Conservation (phyloP, 768 basidiomycete genomes). For the Botryobasidium botryosum region DNA sequence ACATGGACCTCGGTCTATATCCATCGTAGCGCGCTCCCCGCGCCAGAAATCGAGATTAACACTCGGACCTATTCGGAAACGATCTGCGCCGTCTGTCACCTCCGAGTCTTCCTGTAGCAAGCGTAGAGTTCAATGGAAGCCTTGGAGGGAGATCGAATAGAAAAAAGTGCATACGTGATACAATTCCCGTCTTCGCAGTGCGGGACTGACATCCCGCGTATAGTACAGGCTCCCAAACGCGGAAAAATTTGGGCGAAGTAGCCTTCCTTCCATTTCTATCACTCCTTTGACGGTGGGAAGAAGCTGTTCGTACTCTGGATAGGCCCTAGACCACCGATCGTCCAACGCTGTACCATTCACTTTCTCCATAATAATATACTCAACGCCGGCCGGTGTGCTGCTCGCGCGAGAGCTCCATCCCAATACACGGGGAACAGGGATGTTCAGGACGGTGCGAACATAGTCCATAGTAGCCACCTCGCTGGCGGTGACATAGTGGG, state of each 20-base stretch:
- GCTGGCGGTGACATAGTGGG: slow-evolving; percentile 22
- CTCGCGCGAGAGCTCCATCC: slow-evolving; percentile 22
- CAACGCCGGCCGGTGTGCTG: slow-evolving; percentile 23
- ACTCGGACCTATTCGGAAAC: slow-evolving; percentile 20
- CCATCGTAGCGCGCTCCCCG: slow-evolving; percentile 16
- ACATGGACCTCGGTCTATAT: slow-evolving; percentile 22
- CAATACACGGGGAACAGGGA: slow-evolving; percentile 28
- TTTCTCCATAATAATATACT: slow-evolving; percentile 33
- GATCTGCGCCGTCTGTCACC: no score
- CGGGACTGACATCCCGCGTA: slow-evolving; percentile 15
- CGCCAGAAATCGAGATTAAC: slow-evolving; percentile 19
- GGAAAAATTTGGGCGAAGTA: slow-evolving; percentile 16
- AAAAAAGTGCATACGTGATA: no score
- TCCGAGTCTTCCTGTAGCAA: slow-evolving; percentile 14
- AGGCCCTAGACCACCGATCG: slow-evolving; percentile 14
- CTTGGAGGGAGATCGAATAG: no score
- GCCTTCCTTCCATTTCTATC: slow-evolving; percentile 14
- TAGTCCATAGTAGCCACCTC: slow-evolving; percentile 29
- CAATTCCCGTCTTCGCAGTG: neutral
- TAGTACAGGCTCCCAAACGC: no score
- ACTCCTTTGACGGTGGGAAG: no score
- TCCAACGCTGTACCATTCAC: slow-evolving; percentile 16
- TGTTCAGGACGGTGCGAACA: slow-evolving; percentile 22
- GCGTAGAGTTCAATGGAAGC: slow-evolving; percentile 9
- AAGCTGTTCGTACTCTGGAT: no score